These are phyloP conservation scores for Clarireedia paspali DNA, from an alignment of 2,329 filamentous ascomycete genomes.

Conservation along the genomic window DNA sequence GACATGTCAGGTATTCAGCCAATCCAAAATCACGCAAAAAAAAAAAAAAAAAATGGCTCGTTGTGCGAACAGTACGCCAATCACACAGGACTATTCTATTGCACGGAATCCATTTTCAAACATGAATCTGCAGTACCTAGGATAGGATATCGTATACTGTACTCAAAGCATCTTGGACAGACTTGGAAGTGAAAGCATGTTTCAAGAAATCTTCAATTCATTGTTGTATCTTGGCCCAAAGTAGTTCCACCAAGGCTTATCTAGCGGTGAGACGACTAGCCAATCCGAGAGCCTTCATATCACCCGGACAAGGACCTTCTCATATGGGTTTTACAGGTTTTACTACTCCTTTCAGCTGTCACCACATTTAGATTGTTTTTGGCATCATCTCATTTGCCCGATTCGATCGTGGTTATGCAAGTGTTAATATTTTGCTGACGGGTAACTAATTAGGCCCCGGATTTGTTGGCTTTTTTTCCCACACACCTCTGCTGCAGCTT, in stretches of 20 bases:
- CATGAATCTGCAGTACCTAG: neutral
- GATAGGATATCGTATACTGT: neutral
- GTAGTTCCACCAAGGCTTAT: conserved; percentile 9
- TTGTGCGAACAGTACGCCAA: neutral
- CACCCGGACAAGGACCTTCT: neutral
- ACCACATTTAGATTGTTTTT: neutral
- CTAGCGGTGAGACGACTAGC: conserved; percentile 4
- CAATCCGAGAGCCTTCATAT: conserved; percentile 7
- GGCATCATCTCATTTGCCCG: neutral
- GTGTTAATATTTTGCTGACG: neutral
- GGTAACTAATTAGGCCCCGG: neutral
- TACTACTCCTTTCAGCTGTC: conserved; percentile 1
- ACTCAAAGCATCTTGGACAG: no score
- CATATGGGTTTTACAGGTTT: neutral
- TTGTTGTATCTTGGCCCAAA: neutral
- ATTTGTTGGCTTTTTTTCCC: conserved; percentile 7
- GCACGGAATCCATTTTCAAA: neutral
- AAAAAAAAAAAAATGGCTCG: neutral
- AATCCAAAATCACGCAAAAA: neutral
- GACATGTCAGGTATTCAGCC: neutral
- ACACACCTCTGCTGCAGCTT: neutral
- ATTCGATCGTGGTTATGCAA: conserved; percentile 4
- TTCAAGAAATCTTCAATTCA: neutral
- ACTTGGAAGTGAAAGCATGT: neutral
- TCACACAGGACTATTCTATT: neutral